A percentile compares a stretch with the other conserved stretches of the same genome.
phyloP scores from a whole-genome alignment of 1,284 basidiomycete genomes.

The Ustilago cynodontis region DNA sequence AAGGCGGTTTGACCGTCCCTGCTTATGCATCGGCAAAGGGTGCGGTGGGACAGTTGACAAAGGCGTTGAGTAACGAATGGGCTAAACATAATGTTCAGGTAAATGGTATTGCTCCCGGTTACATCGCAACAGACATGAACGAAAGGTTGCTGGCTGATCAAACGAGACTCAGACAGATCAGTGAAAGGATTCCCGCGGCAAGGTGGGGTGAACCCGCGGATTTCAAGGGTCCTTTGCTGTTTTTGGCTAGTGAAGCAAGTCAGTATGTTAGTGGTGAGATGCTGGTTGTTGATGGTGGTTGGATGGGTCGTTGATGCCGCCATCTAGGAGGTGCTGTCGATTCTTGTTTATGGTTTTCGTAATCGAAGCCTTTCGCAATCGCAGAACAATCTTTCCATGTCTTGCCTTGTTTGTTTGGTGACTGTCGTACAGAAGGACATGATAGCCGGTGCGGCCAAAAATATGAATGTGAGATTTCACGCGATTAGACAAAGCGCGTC shows the following conservation, averaged over 20 bases:
- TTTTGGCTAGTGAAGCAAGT: constrained; percentile 85
- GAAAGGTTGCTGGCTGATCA: constrained; percentile 81
- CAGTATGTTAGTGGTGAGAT: constrained; percentile 90
- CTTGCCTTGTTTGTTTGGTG: too few species aligned
- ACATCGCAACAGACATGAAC: constrained; percentile 73
- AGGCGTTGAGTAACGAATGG: constrained; percentile 77
- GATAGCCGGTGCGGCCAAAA: constrained; percentile 3
- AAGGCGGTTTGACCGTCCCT: constrained; percentile 74
- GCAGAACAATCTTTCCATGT: not conserved
- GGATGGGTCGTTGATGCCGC: constrained; percentile 55
- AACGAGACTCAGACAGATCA: constrained; percentile 83
- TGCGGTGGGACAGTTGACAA: constrained; percentile 75
- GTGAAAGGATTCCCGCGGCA: constrained; percentile 74
- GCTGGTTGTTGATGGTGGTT: constrained; percentile 69
- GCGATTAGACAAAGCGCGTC: not conserved
- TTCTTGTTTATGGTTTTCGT: too few species aligned
- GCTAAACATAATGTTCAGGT: constrained; percentile 86
- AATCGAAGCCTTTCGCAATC: constrained; percentile 1
- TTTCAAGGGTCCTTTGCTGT: constrained; percentile 91
- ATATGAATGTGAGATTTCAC: not conserved
- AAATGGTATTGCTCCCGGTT: constrained; percentile 79
- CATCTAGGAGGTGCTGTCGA: too few species aligned
- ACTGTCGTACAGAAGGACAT: not conserved
- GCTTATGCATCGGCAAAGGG: constrained; percentile 91
- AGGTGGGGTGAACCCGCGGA: constrained; percentile 89